Percentiles rank a stretch among this genome's conserved stretches.
Conservation (phyloP, 768 basidiomycete genomes). For the Suillus lakei region DNA sequence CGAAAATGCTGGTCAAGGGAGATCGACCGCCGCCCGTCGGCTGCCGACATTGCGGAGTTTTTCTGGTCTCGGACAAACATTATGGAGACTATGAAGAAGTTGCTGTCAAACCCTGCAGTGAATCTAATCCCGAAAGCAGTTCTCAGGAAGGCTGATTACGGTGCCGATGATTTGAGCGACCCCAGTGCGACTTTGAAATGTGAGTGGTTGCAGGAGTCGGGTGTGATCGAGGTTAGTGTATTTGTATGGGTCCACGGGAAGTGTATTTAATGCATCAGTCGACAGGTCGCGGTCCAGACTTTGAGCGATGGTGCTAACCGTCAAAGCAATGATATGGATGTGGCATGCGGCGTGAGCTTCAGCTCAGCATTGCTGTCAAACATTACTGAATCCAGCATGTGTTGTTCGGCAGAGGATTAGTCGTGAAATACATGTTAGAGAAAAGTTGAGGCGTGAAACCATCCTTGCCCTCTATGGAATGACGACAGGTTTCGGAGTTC, state of each 20-base stretch:
- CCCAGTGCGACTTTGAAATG: background rate
- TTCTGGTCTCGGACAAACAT: background rate
- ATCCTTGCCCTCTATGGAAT: background rate
- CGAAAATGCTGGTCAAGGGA: background rate
- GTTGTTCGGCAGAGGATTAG: background rate
- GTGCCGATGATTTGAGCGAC: background rate
- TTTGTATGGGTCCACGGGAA: background rate
- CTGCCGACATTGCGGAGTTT: background rate
- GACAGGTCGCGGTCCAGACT: background rate
- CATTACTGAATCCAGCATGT: background rate
- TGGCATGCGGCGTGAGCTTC: too few species aligned
- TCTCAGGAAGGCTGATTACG: background rate
- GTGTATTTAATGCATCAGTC: background rate
- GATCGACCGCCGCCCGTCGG: background rate
- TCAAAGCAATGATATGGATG: background rate
- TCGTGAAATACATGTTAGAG: background rate
- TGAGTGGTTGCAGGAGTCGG: background rate
- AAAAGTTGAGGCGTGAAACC: background rate
- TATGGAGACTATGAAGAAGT: background rate
- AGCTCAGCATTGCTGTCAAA: background rate
- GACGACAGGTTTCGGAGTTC: background rate
- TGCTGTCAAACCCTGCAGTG: background rate
- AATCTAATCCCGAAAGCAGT: background rate
- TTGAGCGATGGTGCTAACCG: background rate
- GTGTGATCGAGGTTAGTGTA: background rate